A percentile compares a stretch with the other conserved stretches of the same genome.
Evolutionary conservation across 805 yeast species (phyloP).

Genomic region (Kodamaea nitidulidarum): DNA sequence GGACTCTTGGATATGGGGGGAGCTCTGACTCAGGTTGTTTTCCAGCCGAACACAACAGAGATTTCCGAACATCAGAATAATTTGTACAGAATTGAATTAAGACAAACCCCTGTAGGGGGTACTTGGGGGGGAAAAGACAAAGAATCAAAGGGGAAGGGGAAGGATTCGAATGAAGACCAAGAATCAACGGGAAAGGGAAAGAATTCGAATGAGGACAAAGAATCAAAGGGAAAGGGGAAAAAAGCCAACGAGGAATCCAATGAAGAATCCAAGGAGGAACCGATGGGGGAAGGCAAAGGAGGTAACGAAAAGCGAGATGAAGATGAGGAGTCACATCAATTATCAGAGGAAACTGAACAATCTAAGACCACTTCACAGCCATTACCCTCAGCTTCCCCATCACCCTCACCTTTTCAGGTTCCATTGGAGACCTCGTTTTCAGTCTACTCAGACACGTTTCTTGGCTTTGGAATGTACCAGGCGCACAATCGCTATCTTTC

Average conservation of each 20-base stretch:
- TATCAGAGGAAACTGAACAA: no score
- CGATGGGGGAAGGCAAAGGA: not conserved
- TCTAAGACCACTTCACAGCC: no score
- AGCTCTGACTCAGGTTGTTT: conserved; percentile 61
- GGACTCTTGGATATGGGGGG: conserved; percentile 66
- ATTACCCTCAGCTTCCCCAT: no score
- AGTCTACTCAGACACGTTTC: conserved; percentile 52
- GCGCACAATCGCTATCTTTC: conserved; percentile 47
- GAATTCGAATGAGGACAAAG: no score
- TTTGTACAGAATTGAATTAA: conserved; percentile 43
- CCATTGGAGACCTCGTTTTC: conserved; percentile 30
- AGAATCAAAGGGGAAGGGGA: not conserved
- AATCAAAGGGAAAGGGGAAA: not conserved
- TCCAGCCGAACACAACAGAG: conserved; percentile 51
- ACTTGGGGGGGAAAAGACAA: conserved; percentile 5
- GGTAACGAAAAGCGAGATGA: not conserved
- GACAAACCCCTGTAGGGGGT: conserved; percentile 23
- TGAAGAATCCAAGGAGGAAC: no score
- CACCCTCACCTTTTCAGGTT: not conserved
- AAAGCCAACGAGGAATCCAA: not conserved
- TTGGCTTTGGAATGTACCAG: conserved; percentile 60
- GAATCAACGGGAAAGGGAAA: no score
- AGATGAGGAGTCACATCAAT: no score
- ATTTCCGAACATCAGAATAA: conserved; percentile 42
- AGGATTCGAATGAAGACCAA: no score